These are phyloP conservation scores for Asterochloris sp. DNA, from an alignment of 139 green algal genomes.

Conservation along the genomic window DNA sequence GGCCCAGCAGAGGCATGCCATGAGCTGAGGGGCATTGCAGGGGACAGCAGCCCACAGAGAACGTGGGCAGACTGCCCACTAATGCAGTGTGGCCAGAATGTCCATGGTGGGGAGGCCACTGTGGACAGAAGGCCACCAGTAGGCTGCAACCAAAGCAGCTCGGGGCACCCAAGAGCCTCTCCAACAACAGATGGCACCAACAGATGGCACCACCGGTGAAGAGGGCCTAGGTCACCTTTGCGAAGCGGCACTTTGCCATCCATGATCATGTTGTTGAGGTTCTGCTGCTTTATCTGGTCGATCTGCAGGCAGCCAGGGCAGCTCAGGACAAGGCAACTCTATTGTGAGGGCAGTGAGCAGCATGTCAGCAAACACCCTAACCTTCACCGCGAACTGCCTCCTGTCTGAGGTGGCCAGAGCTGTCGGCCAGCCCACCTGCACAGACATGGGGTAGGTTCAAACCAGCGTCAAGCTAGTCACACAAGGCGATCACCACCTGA, in stretches of 20 bases:
- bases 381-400: conserved; percentile 34
- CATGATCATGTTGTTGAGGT: conserved; percentile 38
- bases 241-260: conserved; percentile 37
- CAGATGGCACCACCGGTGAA: no score
- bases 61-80: no score
- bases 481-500: background rate
- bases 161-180: no score
- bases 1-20: background rate
- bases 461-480: background rate
- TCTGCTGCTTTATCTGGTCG: conserved; percentile 30
- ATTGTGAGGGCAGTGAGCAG: no score
- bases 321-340: no score
- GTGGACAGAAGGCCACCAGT: no score
- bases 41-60: background rate
- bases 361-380: conserved; percentile 1
- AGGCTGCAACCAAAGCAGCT: no score
- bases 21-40: background rate
- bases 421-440: conserved; percentile 38
- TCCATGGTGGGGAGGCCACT: no score
- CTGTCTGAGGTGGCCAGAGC: conserved; percentile 35
- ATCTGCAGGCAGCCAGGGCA: no score
- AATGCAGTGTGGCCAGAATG: no score
- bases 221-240: background rate
- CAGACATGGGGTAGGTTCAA: background rate
- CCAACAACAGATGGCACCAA: no score